A percentile compares a stretch with the other conserved stretches of the same genome.
phyloP scores from a whole-genome alignment of 306 rosid genomes.

The Astragalus glycyphyllos region DNA sequence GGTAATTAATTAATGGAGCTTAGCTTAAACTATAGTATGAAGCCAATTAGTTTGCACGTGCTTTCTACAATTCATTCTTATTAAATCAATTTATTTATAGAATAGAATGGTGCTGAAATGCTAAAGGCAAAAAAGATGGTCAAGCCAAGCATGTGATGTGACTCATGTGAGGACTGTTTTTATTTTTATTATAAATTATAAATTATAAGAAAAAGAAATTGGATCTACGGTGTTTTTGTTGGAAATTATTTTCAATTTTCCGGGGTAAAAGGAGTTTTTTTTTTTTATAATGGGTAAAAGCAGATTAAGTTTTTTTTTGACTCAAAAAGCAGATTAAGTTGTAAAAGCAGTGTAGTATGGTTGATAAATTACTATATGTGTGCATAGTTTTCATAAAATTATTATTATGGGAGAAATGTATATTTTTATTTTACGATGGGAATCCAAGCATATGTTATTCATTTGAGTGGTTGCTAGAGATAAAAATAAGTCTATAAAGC shows the following conservation, averaged over 20 bases:
- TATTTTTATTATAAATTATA: conserved; percentile 22
- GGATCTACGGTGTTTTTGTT: not conserved
- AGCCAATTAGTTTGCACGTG: conserved; percentile 42
- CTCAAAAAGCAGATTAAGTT: too few relatives aligned
- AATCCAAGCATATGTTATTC: too few relatives aligned
- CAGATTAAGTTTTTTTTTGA: too few relatives aligned
- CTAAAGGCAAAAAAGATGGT: conserved; percentile 13
- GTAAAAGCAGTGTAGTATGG: too few relatives aligned
- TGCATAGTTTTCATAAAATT: too few relatives aligned
- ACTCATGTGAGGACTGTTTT: conserved; percentile 27
- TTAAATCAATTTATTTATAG: conserved; percentile 13
- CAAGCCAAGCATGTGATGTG: not conserved
- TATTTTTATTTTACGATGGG: too few relatives aligned
- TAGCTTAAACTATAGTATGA: not conserved
- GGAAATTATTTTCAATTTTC: not conserved
- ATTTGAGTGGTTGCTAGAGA: too few relatives aligned
- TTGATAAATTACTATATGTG: too few relatives aligned
- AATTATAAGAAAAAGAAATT: too few relatives aligned
- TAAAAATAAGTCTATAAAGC: too few relatives aligned
- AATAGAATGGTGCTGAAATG: not conserved
- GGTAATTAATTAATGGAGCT: conserved; percentile 2
- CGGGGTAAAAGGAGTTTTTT: not conserved
- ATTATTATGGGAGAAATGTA: too few relatives aligned
- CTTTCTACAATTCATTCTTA: conserved; percentile 10
- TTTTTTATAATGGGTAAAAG: too few relatives aligned